Evolutionary conservation across 345 rosid species (phyloP).

Genomic region (Erysimum cheiranthoides): DNA sequence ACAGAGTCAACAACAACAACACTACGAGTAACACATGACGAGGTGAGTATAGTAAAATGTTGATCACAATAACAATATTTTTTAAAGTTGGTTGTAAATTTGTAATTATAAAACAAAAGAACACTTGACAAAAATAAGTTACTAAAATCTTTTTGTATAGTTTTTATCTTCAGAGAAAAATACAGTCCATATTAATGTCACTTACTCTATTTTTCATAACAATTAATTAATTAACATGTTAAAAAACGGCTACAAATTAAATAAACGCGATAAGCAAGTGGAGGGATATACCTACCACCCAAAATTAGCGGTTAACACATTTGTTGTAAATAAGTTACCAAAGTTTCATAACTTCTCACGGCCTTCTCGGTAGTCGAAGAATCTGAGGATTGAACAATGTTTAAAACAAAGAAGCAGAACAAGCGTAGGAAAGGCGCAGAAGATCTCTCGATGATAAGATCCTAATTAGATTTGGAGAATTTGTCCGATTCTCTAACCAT

Average conservation of each 20-base stretch:
- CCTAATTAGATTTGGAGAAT: conserved; percentile 30
- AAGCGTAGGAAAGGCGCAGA: conserved; percentile 47
- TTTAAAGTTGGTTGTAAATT: too few species aligned
- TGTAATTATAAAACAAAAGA: too few species aligned
- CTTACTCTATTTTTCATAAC: neutral
- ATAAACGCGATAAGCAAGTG: neutral
- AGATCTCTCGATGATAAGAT: conserved; percentile 40
- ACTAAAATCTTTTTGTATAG: too few species aligned
- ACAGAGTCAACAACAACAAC: conserved; percentile 1
- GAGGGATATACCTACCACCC: neutral
- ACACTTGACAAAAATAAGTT: too few species aligned
- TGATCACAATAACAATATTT: neutral
- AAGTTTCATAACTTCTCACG: conserved; percentile 20
- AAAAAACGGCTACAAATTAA: neutral
- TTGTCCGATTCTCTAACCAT: conserved; percentile 40
- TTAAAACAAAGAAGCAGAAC: conserved; percentile 17
- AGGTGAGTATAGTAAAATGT: conserved; percentile 2
- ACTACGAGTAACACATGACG: neutral
- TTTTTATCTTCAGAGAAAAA: neutral
- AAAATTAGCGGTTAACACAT: neutral
- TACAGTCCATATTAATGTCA: neutral
- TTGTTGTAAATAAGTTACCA: neutral
- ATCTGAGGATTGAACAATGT: conserved; percentile 19
- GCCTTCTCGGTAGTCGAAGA: conserved; percentile 31
- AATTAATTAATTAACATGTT: neutral